Conservation (phyloP, 495 filamentous ascomycete species). For the Parathielavia hyrcaniae region DNA sequence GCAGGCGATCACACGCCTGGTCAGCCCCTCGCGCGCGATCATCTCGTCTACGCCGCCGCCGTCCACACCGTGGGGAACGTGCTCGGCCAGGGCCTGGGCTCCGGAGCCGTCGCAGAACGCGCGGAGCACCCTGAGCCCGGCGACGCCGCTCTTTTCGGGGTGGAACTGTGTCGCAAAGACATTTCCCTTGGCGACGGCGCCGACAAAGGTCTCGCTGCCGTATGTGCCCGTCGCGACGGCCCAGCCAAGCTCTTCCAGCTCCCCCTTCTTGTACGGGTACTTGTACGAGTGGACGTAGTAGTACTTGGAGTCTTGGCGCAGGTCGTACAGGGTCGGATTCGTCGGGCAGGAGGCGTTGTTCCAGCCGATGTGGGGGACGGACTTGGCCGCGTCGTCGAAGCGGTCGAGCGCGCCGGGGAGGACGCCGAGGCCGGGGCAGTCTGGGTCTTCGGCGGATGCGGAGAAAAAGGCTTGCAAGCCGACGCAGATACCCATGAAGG, state of each 20-base stretch:
- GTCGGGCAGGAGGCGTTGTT: constrained; percentile 63
- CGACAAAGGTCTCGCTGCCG: constrained; percentile 84
- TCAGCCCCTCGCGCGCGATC: constrained; percentile 57
- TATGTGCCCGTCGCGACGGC: constrained; percentile 81
- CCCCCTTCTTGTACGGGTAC: constrained; percentile 62
- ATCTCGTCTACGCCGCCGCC: constrained; percentile 7
- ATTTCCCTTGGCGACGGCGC: constrained; percentile 77
- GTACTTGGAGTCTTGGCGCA: constrained; percentile 79
- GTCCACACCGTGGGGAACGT: constrained; percentile 14
- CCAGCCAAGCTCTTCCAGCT: constrained; percentile 75
- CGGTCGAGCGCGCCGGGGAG: constrained; percentile 64
- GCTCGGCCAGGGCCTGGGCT: constrained; percentile 33
- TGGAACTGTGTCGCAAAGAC: constrained; percentile 94
- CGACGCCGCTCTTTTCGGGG: constrained; percentile 91
- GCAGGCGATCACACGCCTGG: constrained; percentile 86
- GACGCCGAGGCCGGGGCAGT: constrained; percentile 64
- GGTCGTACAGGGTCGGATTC: constrained; percentile 59
- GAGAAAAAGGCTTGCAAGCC: constrained; percentile 86
- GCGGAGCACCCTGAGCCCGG: constrained; percentile 74
- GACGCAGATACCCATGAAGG: constrained; percentile 97
- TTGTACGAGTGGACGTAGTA: constrained; percentile 98
- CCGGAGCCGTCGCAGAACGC: constrained; percentile 73
- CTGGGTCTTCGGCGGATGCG: constrained; percentile 69
- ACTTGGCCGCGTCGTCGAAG: constrained; percentile 71
- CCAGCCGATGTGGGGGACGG: constrained; percentile 97